Percentiles rank a stretch among this genome's conserved stretches.
Evolutionary conservation across 257 asterid species (phyloP).

Genomic region (Euphrasia confusa): DNA sequence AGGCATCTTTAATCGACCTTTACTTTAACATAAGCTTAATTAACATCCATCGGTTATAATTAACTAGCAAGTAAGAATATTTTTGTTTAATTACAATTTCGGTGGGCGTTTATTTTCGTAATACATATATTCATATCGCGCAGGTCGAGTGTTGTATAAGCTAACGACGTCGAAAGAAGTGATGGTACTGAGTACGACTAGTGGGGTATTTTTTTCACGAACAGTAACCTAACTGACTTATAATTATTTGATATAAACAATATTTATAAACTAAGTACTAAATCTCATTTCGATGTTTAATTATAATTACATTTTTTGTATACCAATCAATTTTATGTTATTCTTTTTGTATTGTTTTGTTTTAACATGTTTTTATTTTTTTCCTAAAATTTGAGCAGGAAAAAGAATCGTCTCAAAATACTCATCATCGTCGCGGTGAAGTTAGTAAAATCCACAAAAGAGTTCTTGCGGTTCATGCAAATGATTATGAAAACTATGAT

Average conservation of each 20-base stretch:
- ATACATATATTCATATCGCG: background rate
- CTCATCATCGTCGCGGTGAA: conserved; percentile 21
- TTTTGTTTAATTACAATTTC: background rate
- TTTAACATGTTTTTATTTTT: too few relatives aligned
- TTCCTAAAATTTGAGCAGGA: conserved; percentile 23
- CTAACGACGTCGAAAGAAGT: conserved; percentile 18
- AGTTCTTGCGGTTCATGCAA: conserved; percentile 50
- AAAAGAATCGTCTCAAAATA: conserved; percentile 21
- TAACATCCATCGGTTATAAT: too few relatives aligned
- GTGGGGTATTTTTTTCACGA: conserved; percentile 24
- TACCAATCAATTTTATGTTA: too few relatives aligned
- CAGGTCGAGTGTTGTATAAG: conserved; percentile 32
- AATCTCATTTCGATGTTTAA: background rate
- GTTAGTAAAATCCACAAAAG: conserved; percentile 46
- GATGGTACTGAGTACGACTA: background rate
- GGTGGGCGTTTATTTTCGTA: background rate
- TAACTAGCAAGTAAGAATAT: too few relatives aligned
- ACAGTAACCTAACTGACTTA: too few relatives aligned
- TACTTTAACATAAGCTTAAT: too few relatives aligned
- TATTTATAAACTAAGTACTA: too few relatives aligned
- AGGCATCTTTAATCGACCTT: too few relatives aligned
- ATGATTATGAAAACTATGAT: conserved; percentile 73
- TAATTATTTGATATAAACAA: too few relatives aligned
- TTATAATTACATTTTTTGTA: background rate
- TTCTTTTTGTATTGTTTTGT: too few relatives aligned